Conservation (phyloP, 225 moss, liverwort and hornwort species). For the Anthoceros angustus region DNA sequence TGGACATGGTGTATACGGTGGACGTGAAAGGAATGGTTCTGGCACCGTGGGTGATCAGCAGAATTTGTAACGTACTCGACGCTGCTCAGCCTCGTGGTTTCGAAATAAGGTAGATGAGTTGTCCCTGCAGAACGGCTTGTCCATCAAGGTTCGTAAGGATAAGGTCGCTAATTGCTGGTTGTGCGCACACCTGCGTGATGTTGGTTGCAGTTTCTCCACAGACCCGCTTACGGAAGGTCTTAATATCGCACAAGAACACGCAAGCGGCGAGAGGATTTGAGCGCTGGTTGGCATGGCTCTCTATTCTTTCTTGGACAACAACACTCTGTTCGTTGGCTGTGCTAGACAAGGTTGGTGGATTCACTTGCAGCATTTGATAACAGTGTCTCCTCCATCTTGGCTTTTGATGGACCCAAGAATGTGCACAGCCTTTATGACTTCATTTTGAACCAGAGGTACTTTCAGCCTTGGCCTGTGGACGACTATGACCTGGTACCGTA, state of each 20-base stretch:
- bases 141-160: background rate
- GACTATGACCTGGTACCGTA: background rate
- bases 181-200: background rate
- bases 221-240: background rate
- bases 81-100: slow-evolving; percentile 59
- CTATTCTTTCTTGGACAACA: background rate
- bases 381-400: slow-evolving; percentile 55
- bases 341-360: slow-evolving; percentile 60
- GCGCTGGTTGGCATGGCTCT: background rate
- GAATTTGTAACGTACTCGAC: slow-evolving; percentile 62
- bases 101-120: slow-evolving; percentile 29
- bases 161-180: background rate
- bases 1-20: slow-evolving; percentile 40
- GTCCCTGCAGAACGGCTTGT: background rate
- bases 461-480: background rate
- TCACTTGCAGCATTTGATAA: slow-evolving; percentile 49
- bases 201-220: background rate
- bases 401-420: slow-evolving; percentile 41
- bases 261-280: background rate
- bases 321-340: background rate
- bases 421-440: slow-evolving; percentile 85
- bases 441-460: slow-evolving; percentile 76
- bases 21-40: slow-evolving; percentile 58
- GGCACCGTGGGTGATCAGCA: slow-evolving; percentile 69
- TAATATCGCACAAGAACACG: background rate